These are phyloP conservation scores for Helianthus tuberosus DNA, from an alignment of 129 eudicot genomes.

Conservation along the genomic window DNA sequence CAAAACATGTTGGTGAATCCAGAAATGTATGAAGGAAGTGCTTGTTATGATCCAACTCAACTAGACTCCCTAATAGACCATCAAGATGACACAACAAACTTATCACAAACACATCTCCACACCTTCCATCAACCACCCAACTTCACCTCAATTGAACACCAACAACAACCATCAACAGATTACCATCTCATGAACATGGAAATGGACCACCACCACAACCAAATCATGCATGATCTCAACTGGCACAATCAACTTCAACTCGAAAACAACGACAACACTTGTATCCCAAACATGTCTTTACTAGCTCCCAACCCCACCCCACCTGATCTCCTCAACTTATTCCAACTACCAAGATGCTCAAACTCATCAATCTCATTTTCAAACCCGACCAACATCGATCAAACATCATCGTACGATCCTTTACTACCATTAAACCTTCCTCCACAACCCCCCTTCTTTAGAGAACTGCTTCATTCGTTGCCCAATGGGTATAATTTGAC, in stretches of 20 bases:
- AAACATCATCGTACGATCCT: conserved; percentile 53
- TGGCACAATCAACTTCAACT: conserved; percentile 41
- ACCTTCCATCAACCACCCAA: conserved; percentile 34
- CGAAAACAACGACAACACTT: conserved; percentile 15
- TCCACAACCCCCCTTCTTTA: conserved; percentile 76
- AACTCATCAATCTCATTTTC: conserved; percentile 56
- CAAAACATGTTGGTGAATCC: conserved; percentile 34
- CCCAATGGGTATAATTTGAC: conserved; percentile 55
- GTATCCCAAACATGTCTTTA: conserved; percentile 34
- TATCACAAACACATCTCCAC: conserved; percentile 46
- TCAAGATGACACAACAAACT: conserved; percentile 32
- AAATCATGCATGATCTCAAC: conserved; percentile 32
- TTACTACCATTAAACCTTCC: conserved; percentile 65
- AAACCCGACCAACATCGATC: conserved; percentile 35
- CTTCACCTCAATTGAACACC: conserved; percentile 47
- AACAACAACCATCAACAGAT: conserved; percentile 36
- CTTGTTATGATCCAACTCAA: conserved; percentile 53
- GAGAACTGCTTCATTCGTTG: conserved; percentile 70
- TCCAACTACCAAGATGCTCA: conserved; percentile 59
- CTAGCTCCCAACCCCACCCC: conserved; percentile 50
- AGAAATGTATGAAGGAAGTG: conserved; percentile 57
- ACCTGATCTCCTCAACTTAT: conserved; percentile 70
- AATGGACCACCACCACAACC: conserved; percentile 50
- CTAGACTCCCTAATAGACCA: conserved; percentile 38
- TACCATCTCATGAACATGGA: conserved; percentile 45